phyloP scores from a whole-genome alignment of 768 basidiomycete genomes.

The Leucocoprinus sp. region DNA sequence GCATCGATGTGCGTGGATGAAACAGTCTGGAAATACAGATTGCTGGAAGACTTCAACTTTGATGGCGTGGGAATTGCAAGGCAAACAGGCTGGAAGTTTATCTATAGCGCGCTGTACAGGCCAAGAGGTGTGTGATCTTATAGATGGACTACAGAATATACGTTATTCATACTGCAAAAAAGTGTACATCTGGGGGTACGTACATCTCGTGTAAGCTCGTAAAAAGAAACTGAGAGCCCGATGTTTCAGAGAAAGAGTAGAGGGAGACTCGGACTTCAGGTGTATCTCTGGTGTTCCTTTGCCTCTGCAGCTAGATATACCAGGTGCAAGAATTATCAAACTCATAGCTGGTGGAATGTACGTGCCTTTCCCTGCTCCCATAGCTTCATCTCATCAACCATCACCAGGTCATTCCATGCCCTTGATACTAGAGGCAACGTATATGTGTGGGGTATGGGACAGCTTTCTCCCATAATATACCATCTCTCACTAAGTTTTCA shows the following conservation, averaged over 20 bases:
- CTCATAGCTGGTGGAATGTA: constrained; percentile 81
- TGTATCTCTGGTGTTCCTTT: constrained; percentile 44
- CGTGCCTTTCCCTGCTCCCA: constrained; percentile 17
- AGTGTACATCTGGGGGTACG: constrained; percentile 50
- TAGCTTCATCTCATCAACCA: constrained; percentile 5
- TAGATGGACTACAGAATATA: background rate
- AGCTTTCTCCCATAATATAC: background rate
- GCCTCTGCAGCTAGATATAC: constrained; percentile 56
- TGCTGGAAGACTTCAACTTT: constrained; percentile 72
- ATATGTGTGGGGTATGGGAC: constrained; percentile 68
- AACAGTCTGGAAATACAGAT: constrained; percentile 68
- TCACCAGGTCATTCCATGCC: constrained; percentile 75
- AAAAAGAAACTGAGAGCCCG: background rate
- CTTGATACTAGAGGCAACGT: constrained; percentile 67
- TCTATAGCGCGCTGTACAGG: constrained; percentile 62
- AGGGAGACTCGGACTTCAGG: constrained; percentile 53
- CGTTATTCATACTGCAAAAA: background rate
- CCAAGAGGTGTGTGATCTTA: constrained; percentile 51
- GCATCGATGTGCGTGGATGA: constrained; percentile 57
- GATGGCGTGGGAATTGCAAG: constrained; percentile 64
- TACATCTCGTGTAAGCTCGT: constrained; percentile 9
- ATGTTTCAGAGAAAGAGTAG: constrained; percentile 44
- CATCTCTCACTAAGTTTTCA: background rate
- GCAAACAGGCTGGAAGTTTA: constrained; percentile 68
- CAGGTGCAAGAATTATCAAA: constrained; percentile 56